phyloP scores from a whole-genome alignment of 305 asterid genomes.

The Euphrasia arctica region DNA sequence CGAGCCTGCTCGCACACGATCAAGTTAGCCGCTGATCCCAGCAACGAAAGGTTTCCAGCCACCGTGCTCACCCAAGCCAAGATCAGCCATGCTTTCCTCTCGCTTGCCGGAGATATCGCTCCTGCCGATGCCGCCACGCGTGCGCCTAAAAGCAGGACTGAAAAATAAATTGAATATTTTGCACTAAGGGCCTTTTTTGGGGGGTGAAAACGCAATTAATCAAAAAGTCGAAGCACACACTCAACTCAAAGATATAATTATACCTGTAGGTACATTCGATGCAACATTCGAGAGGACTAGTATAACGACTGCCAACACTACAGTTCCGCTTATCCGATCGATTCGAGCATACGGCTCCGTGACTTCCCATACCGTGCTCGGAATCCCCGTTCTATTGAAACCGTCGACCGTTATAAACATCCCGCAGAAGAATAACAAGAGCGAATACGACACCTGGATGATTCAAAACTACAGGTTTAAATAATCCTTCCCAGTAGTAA shows the following conservation, averaged over 20 bases:
- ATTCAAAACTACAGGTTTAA: neutral
- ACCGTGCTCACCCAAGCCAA: slow-evolving; percentile 97
- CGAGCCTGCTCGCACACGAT: slow-evolving; percentile 98
- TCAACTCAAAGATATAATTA: neutral
- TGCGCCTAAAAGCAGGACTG: slow-evolving; percentile 68
- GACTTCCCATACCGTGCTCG: slow-evolving; percentile 73
- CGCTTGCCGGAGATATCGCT: slow-evolving; percentile 57
- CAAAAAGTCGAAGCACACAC: neutral
- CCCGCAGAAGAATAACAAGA: slow-evolving; percentile 87
- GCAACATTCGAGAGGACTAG: slow-evolving; percentile 78
- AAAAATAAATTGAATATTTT: neutral
- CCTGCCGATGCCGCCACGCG: slow-evolving; percentile 82
- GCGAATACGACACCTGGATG: slow-evolving; percentile 80
- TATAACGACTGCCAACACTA: slow-evolving; percentile 65
- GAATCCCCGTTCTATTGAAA: slow-evolving; percentile 83
- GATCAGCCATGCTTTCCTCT: slow-evolving; percentile 87
- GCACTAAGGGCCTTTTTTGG: neutral
- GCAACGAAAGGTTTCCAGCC: slow-evolving; percentile 76
- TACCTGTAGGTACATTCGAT: slow-evolving; percentile 95
- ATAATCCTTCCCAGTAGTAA: slow-evolving; percentile 1
- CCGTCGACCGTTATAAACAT: slow-evolving; percentile 90
- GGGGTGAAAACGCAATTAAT: neutral
- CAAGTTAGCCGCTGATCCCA: slow-evolving; percentile 95
- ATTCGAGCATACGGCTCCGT: slow-evolving; percentile 80
- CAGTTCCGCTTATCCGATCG: slow-evolving; percentile 51